A percentile compares a stretch with the other conserved stretches of the same genome.
These are phyloP conservation scores for Verbascum thapsus DNA, from an alignment of 257 asterid species.

Conservation along the genomic window DNA sequence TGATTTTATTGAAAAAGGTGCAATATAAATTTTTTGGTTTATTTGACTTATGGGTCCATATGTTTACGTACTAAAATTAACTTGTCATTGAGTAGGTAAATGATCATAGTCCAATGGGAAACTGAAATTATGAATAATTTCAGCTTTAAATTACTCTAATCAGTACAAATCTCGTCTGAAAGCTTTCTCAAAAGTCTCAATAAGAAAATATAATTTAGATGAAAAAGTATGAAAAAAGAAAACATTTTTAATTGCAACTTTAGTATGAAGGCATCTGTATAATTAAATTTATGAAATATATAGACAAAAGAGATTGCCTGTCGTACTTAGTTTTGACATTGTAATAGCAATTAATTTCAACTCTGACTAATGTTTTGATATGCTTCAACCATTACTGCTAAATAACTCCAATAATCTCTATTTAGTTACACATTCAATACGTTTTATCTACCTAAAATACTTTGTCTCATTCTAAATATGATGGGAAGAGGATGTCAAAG, in stretches of 20 bases:
- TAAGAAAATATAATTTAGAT: constrained; percentile 13
- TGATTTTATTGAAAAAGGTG: background rate
- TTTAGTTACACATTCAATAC: too few species aligned
- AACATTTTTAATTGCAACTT: too few species aligned
- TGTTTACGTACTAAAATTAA: background rate
- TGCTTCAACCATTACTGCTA: background rate
- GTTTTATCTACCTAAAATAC: too few species aligned
- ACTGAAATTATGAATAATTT: too few species aligned
- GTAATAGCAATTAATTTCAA: constrained; percentile 3
- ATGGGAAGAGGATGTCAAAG: too few species aligned
- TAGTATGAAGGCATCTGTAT: too few species aligned
- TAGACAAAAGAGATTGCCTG: constrained; percentile 11
- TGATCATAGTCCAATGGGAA: too few species aligned
- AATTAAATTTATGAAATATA: too few species aligned
- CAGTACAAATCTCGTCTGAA: background rate
- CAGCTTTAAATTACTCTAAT: too few species aligned
- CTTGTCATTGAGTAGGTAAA: background rate
- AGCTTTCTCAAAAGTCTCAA: constrained; percentile 14
- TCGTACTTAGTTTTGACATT: constrained; percentile 6
- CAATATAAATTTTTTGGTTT: too few species aligned
- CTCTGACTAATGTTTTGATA: background rate
- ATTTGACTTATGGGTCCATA: constrained; percentile 1
- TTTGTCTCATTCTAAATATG: too few species aligned
- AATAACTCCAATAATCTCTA: too few species aligned
- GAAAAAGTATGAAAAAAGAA: background rate